phyloP scores from a whole-genome alignment of 805 yeast genomes.

The Barnettozyma salicaria region DNA sequence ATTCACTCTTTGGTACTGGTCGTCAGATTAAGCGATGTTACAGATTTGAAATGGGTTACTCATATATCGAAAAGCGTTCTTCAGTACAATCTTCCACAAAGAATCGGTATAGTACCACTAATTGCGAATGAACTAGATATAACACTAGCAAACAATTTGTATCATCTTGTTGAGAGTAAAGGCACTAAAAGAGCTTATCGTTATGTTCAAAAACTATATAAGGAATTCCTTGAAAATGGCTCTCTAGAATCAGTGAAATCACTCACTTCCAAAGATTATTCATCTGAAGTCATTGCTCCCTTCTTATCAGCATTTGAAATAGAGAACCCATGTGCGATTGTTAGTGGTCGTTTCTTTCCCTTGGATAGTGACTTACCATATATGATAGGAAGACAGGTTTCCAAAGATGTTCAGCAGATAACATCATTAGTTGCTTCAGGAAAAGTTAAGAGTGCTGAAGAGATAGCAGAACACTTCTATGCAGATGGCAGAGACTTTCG shows the following conservation, averaged over 20 bases:
- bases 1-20: slow-evolving; percentile 70
- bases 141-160: slow-evolving; percentile 16
- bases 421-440: slow-evolving; percentile 23
- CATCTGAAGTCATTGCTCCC: slow-evolving; percentile 20
- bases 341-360: slow-evolving; percentile 65
- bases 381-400: slow-evolving; percentile 44
- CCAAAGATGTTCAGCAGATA: slow-evolving; percentile 41
- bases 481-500: slow-evolving; percentile 38
- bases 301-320: slow-evolving; percentile 36
- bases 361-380: slow-evolving; percentile 51
- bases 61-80: slow-evolving; percentile 45
- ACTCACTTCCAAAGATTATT: slow-evolving; percentile 14
- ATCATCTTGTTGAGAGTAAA: slow-evolving; percentile 14
- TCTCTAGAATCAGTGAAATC: slow-evolving; percentile 10
- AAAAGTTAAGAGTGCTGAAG: slow-evolving; percentile 22
- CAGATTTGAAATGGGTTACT: slow-evolving; percentile 44
- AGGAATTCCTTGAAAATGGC: slow-evolving; percentile 8
- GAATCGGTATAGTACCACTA: slow-evolving; percentile 78
- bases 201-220: slow-evolving; percentile 22
- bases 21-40: slow-evolving; percentile 48
- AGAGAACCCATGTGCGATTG: slow-evolving; percentile 46
- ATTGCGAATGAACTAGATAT: slow-evolving; percentile 19
- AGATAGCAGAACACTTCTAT: slow-evolving; percentile 36
- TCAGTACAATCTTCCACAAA: slow-evolving; percentile 63
- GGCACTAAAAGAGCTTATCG: slow-evolving; percentile 14